Conservation (phyloP, 441 rosid genomes). For the Pelargonium myrrhifolium region DNA sequence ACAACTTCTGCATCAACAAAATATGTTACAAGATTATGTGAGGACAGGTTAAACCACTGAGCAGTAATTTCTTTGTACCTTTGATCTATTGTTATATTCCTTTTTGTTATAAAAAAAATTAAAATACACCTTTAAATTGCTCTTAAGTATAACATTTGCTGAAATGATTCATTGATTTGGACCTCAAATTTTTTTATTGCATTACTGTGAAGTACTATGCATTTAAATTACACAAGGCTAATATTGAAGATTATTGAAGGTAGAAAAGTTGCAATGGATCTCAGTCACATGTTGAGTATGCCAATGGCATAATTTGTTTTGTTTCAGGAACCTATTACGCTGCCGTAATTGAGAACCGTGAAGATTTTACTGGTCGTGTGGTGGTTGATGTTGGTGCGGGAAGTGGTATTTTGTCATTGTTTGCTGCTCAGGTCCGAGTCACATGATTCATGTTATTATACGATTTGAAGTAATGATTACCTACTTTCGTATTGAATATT, state of each 20-base stretch:
- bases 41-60: constrained; percentile 62
- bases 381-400: constrained; percentile 99
- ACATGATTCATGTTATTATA: background rate
- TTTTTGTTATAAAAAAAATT: background rate
- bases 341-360: constrained; percentile 86
- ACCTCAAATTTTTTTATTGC: background rate
- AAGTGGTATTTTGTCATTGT: constrained; percentile 87
- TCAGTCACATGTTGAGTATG: background rate
- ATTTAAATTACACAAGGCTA: background rate
- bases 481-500: background rate
- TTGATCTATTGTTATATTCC: constrained; percentile 1
- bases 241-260: background rate
- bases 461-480: background rate
- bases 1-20: constrained; percentile 89
- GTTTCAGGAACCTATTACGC: constrained; percentile 85
- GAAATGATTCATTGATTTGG: no score
- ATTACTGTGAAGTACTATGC: background rate
- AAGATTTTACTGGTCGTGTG: constrained; percentile 72
- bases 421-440: constrained; percentile 79
- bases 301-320: constrained; percentile 2
- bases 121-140: no score
- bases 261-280: background rate
- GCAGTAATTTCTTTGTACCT: constrained; percentile 20
- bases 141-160: no score
- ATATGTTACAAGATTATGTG: constrained; percentile 95